These are phyloP conservation scores for Russula vinacea DNA, from an alignment of 768 basidiomycete species.

Conservation along the genomic window DNA sequence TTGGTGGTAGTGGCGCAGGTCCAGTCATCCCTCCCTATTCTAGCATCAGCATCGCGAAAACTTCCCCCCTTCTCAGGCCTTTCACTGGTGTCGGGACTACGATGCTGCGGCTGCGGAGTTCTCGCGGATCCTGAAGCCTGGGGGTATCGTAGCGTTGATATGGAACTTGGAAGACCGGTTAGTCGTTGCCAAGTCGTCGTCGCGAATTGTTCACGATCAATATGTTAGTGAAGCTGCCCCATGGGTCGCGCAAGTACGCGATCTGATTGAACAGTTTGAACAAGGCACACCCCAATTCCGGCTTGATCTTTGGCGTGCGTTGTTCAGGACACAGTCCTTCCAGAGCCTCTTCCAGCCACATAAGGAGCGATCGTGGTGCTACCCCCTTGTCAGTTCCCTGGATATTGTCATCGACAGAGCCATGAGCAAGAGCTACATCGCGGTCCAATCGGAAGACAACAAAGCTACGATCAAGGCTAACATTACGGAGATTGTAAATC, in stretches of 20 bases:
- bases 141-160: constrained; percentile 66
- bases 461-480: constrained; percentile 51
- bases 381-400: constrained; percentile 50
- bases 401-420: constrained; percentile 63
- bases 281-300: constrained; percentile 79
- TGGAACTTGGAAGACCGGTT: constrained; percentile 92
- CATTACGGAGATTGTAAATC: constrained; percentile 53
- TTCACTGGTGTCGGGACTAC: constrained; percentile 90
- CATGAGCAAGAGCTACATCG: constrained; percentile 82
- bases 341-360: constrained; percentile 54
- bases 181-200: constrained; percentile 8
- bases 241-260: constrained; percentile 77
- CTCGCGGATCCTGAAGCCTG: constrained; percentile 71
- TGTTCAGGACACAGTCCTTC: constrained; percentile 65
- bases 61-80: constrained; percentile 54
- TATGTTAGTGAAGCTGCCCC: constrained; percentile 48
- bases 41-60: constrained; percentile 18
- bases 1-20: constrained; percentile 77
- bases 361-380: constrained; percentile 54
- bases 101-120: constrained; percentile 72
- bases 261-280: constrained; percentile 67
- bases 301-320: constrained; percentile 65
- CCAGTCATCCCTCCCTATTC: constrained; percentile 1
- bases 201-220: background rate
- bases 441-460: constrained; percentile 56